Percentiles rank a stretch among this genome's conserved stretches.
phyloP scores from a whole-genome alignment of 768 basidiomycete species.

The Royoungia palumana region DNA sequence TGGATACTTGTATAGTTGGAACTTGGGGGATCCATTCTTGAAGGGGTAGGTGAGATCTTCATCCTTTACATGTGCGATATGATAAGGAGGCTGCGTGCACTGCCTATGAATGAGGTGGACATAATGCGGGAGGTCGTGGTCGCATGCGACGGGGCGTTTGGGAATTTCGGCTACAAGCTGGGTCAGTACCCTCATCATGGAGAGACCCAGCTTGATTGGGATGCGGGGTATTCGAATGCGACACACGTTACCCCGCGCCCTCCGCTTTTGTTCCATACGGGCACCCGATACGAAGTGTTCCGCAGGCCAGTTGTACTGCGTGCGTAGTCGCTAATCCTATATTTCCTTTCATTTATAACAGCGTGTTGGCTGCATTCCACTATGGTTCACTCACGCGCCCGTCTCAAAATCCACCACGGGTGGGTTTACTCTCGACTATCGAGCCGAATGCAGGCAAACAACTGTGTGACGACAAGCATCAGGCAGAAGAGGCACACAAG shows the following conservation, averaged over 20 bases:
- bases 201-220: not conserved
- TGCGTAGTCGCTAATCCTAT: not conserved
- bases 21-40: conserved; percentile 70
- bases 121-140: conserved; percentile 2
- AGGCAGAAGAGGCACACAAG: conserved; percentile 29
- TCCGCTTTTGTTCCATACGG: conserved; percentile 4
- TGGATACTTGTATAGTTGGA: conserved; percentile 73
- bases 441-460: conserved; percentile 47
- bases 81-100: not conserved
- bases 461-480: conserved; percentile 34
- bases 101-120: not conserved
- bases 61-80: not conserved
- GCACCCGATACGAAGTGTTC: conserved; percentile 7
- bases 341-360: conserved; percentile 21
- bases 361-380: conserved; percentile 65
- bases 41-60: conserved; percentile 51
- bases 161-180: not conserved
- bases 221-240: conserved; percentile 1
- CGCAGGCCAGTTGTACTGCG: no score
- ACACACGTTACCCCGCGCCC: not conserved
- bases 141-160: not conserved
- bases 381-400: conserved; percentile 71
- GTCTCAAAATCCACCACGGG: conserved; percentile 61
- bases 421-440: conserved; percentile 72
- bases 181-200: not conserved